These are phyloP conservation scores for Chloranthus sessilifolius DNA, from an alignment of 164 flowering plant species.

Conservation along the genomic window DNA sequence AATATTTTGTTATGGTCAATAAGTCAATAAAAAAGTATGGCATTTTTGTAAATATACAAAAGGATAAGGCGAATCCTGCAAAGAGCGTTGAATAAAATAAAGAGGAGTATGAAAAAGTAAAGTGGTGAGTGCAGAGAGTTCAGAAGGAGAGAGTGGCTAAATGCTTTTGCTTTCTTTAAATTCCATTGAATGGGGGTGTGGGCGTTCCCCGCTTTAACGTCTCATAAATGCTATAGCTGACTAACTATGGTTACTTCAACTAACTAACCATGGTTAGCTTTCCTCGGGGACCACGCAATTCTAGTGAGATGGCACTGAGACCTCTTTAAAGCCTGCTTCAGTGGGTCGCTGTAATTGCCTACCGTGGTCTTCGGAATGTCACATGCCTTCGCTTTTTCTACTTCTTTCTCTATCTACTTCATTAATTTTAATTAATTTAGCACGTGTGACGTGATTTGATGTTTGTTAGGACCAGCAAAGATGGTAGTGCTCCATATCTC, in stretches of 20 bases:
- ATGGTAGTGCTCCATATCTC: too few relatives aligned
- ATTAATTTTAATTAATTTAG: too few relatives aligned
- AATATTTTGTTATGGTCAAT: too few relatives aligned
- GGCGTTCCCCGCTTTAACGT: conserved; percentile 4
- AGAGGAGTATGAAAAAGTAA: too few relatives aligned
- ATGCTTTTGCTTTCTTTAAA: conserved; percentile 3
- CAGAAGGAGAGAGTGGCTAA: neutral
- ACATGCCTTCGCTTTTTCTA: neutral
- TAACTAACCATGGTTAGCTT: neutral
- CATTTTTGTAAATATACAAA: too few relatives aligned
- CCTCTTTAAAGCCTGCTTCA: neutral
- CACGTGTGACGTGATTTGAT: too few relatives aligned
- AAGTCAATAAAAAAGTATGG: too few relatives aligned
- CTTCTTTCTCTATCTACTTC: too few relatives aligned
- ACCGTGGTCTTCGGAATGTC: conserved; percentile 2
- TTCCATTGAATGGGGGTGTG: conserved; percentile 7
- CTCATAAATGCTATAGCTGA: neutral
- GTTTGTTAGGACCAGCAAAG: too few relatives aligned
- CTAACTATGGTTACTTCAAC: neutral
- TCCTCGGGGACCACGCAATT: conserved; percentile 4
- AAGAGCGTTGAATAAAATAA: too few relatives aligned
- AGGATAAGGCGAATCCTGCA: too few relatives aligned
- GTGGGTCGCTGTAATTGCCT: conserved; percentile 1
- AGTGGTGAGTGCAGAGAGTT: too few relatives aligned
- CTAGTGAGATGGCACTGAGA: conserved; percentile 4